These are phyloP conservation scores for Parascedosporium putredinis DNA, from an alignment of 2,329 filamentous ascomycete genomes.

Conservation along the genomic window DNA sequence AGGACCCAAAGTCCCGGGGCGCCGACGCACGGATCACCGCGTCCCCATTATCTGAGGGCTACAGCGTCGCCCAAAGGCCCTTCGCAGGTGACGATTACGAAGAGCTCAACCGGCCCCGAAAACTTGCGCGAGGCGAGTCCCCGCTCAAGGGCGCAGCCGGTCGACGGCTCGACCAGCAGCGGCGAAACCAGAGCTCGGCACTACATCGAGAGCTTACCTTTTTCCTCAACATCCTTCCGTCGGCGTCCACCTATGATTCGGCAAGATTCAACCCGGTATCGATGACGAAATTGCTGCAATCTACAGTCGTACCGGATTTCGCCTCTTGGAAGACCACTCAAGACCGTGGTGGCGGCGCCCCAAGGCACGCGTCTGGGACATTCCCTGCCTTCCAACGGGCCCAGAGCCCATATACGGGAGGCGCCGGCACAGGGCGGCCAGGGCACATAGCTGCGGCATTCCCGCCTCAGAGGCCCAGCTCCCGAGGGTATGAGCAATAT, in stretches of 20 bases:
- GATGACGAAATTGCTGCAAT: conserved; percentile 63
- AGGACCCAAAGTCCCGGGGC: conserved; percentile 30
- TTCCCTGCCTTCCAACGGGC: conserved; percentile 36
- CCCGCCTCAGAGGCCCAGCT: neutral
- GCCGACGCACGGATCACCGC: conserved; percentile 23
- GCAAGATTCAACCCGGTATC: conserved; percentile 59
- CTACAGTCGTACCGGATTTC: conserved; percentile 55
- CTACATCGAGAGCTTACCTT: conserved; percentile 62
- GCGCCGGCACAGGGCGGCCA: neutral
- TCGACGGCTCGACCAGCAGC: conserved; percentile 70
- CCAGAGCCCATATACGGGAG: conserved; percentile 34
- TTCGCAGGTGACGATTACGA: conserved; percentile 57
- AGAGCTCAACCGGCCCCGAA: conserved; percentile 65
- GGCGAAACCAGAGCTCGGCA: conserved; percentile 52
- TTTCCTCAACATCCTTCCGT: conserved; percentile 62
- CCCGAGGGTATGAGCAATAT: conserved; percentile 4
- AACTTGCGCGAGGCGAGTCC: conserved; percentile 80
- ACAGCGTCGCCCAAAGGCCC: conserved; percentile 50
- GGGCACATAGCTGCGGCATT: neutral
- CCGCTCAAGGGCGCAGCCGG: conserved; percentile 86
- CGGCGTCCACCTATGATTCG: conserved; percentile 60
- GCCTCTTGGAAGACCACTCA: conserved; percentile 39
- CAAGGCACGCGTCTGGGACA: conserved; percentile 27
- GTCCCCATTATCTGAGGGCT: conserved; percentile 34
- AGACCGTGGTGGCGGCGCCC: conserved; percentile 18